Base-by-base conservation (phyloP, 305 asterid species). In the Rubia balearica region DNA sequence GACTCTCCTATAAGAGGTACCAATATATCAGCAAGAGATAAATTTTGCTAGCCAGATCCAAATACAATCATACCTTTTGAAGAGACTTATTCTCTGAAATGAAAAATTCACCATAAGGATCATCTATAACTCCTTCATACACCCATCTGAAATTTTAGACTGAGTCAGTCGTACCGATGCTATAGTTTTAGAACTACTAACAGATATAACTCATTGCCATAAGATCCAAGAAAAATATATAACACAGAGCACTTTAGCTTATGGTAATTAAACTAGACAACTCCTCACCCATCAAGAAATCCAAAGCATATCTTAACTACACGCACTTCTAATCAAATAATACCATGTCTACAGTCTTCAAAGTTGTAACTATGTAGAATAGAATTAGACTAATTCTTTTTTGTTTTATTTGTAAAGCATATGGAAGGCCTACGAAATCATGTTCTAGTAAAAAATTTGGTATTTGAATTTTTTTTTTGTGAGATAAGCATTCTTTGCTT, bases 51-150 rank as follows among this genome's bases (percentile, higher is more conserved):
- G 49, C 67, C 30, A 69, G 68, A 65, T 57, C 53, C 67, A 67
- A 70, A 71, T 55, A 67, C 73, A 57, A 43, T 27, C 81, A 73
- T 74, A 90, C 99, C 96, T 95, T 95, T 78, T 86, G 87, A 78
- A 95, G 96, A 70, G 95, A 87, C 86, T 90, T 91, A 83, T 91
- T 95, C 87, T 95, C 99, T 68, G 96, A 89, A 80, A 95, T 95
- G 77, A 95, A 95, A 82, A 95, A 95, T 85, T 95, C 99, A 10
- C 94, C 89, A 59, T 89, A 90, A 30, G 99, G 97, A 79, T 95
- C 99, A 72, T 90, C 97, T 74, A 91, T 95, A 76, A 91, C 94
- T 66, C 99, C 99, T 82, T 95, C 99, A 69, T 95, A 88, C 45
- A 95, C 91, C 99, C 99, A 95, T 89, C 99, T 95, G 80, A 74